Percentiles rank a stretch among this genome's conserved stretches.
Evolutionary conservation across 768 basidiomycete species (phyloP).

Genomic region (Kwoniella pini): DNA sequence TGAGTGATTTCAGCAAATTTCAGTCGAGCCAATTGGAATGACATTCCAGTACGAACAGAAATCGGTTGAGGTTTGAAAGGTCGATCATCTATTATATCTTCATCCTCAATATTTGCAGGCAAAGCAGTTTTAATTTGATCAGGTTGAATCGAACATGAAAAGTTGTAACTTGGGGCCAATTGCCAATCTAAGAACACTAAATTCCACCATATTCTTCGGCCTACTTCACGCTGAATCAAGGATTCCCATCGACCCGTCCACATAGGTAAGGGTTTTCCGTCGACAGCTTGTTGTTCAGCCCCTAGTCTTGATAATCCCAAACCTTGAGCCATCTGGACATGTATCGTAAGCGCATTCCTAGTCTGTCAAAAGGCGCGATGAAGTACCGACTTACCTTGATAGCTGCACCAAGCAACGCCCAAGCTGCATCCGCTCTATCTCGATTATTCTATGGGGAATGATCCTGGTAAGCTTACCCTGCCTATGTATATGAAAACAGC

Average conservation of each 20-base stretch:
- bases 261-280: conserved; percentile 43
- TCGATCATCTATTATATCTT: conserved; percentile 52
- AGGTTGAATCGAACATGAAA: conserved; percentile 50
- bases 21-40: conserved; percentile 52
- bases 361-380: too few species aligned
- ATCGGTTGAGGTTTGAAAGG: conserved; percentile 46
- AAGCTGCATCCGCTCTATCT: conserved; percentile 54
- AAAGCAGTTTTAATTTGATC: conserved; percentile 56
- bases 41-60: conserved; percentile 49
- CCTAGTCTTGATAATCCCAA: conserved; percentile 54
- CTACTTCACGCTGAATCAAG: conserved; percentile 54
- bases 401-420: conserved; percentile 53
- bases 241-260: conserved; percentile 55
- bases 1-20: conserved; percentile 53
- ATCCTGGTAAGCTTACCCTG: neutral
- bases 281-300: conserved; percentile 47
- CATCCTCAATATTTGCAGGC: conserved; percentile 54
- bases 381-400: conserved; percentile 50
- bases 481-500: neutral
- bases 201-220: conserved; percentile 55
- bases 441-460: conserved; percentile 48
- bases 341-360: neutral
- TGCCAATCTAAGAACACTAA: conserved; percentile 55
- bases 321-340: conserved; percentile 52
- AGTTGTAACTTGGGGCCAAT: conserved; percentile 53